phyloP scores from a whole-genome alignment of 768 basidiomycete genomes.

The Obba rivulosa region DNA sequence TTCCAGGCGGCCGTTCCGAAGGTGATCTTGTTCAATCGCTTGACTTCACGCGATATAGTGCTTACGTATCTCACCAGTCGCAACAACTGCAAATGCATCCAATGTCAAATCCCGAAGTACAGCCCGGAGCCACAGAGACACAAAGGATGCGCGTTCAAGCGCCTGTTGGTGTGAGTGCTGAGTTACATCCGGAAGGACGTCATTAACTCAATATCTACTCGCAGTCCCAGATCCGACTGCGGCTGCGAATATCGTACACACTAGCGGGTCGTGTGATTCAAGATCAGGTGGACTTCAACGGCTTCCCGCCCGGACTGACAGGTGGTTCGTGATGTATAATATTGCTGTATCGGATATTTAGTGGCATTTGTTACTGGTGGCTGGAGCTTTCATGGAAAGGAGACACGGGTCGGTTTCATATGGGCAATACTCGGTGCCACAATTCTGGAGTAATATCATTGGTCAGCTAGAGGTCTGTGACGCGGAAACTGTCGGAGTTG shows the following conservation, averaged over 20 bases:
- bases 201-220: conserved; percentile 3
- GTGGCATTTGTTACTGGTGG: background rate
- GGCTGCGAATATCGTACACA: conserved; percentile 79
- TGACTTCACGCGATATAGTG: background rate
- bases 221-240: conserved; percentile 78
- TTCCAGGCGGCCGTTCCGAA: conserved; percentile 99
- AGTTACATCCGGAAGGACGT: background rate
- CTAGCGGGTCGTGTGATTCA: conserved; percentile 65
- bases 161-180: conserved; percentile 69
- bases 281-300: conserved; percentile 92
- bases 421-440: too few species aligned
- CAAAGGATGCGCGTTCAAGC: conserved; percentile 94
- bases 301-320: conserved; percentile 77
- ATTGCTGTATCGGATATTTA: background rate
- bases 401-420: too few species aligned
- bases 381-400: too few species aligned
- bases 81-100: conserved; percentile 98
- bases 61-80: conserved; percentile 45
- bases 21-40: conserved; percentile 42
- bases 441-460: too few species aligned
- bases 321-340: conserved; percentile 28
- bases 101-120: conserved; percentile 83
- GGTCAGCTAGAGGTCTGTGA: too few species aligned
- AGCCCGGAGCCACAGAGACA: conserved; percentile 77
- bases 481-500: too few species aligned